Evolutionary conservation across 169 alveolate species (phyloP).

Genomic region (Plasmodium inui): DNA sequence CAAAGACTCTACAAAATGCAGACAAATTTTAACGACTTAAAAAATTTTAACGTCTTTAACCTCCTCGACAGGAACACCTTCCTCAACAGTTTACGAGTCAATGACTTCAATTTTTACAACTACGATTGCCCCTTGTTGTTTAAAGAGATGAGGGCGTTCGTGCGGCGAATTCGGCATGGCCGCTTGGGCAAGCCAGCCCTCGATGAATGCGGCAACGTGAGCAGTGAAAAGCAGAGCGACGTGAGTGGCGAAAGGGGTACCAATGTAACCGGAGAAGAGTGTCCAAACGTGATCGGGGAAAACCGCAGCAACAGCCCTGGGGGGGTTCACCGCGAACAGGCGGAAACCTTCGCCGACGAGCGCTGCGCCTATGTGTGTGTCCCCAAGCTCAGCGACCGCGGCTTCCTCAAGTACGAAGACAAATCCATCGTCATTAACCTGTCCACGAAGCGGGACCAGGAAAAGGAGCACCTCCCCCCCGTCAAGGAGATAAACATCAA

Average conservation of each 20-base stretch:
- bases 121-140: slow-evolving; percentile 17
- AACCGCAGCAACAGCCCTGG: background rate
- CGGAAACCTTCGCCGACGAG: background rate
- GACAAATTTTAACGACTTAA: slow-evolving; percentile 48
- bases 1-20: slow-evolving; percentile 39
- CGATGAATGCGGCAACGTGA: background rate
- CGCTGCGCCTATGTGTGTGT: slow-evolving; percentile 30
- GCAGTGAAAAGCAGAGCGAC: background rate
- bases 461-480: background rate
- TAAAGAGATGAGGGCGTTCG: slow-evolving; percentile 23
- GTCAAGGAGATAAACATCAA: slow-evolving; percentile 44
- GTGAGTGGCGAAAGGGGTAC: too few species aligned
- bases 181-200: background rate
- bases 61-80: slow-evolving; percentile 22
- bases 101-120: slow-evolving; percentile 16
- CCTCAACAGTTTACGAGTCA: slow-evolving; percentile 18
- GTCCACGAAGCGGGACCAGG: slow-evolving; percentile 9
- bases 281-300: too few species aligned
- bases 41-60: slow-evolving; percentile 29
- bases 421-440: slow-evolving; percentile 42
- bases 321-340: background rate
- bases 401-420: slow-evolving; percentile 23
- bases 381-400: slow-evolving; percentile 43
- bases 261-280: too few species aligned
- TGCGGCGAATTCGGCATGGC: background rate